Evolutionary conservation across 2,329 filamentous ascomycete species (phyloP).

Genomic region (Aspergillus bombycis): DNA sequence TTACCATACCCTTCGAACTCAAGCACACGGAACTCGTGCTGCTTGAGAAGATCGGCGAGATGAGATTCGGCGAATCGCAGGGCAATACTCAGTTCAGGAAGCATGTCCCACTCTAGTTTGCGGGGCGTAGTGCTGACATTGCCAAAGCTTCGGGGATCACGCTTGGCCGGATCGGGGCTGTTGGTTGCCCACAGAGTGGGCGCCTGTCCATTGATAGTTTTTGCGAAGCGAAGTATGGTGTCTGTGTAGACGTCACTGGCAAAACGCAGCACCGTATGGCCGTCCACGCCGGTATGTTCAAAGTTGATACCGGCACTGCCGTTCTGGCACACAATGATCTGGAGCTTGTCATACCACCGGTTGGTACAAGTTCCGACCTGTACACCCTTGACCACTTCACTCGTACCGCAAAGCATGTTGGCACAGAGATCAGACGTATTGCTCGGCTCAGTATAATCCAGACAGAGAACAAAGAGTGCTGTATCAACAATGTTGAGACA

Average conservation of each 20-base stretch:
- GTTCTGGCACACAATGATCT: conserved; percentile 99
- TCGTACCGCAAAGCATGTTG: conserved; percentile 98
- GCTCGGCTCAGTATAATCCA: conserved; percentile 87
- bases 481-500: conserved; percentile 95
- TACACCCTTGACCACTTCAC: conserved; percentile 85
- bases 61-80: conserved; percentile 94
- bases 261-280: conserved; percentile 93
- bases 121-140: conserved; percentile 92
- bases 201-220: conserved; percentile 91
- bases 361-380: conserved; percentile 98
- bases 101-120: conserved; percentile 97
- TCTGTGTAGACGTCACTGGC: conserved; percentile 97
- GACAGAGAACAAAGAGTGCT: conserved; percentile 85
- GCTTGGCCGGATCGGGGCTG: conserved; percentile 89
- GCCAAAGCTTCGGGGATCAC: conserved; percentile 87
- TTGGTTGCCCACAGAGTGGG: conserved; percentile 88
- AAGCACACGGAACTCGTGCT: conserved; percentile 92
- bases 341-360: conserved; percentile 97
- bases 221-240: conserved; percentile 92
- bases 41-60: conserved; percentile 89
- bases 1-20: conserved; percentile 91
- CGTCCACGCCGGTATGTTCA: conserved; percentile 96
- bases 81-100: conserved; percentile 85
- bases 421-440: conserved; percentile 85
- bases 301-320: conserved; percentile 99